Evolutionary conservation across 768 basidiomycete species (phyloP).

Genomic region (Scleroderma bovista): DNA sequence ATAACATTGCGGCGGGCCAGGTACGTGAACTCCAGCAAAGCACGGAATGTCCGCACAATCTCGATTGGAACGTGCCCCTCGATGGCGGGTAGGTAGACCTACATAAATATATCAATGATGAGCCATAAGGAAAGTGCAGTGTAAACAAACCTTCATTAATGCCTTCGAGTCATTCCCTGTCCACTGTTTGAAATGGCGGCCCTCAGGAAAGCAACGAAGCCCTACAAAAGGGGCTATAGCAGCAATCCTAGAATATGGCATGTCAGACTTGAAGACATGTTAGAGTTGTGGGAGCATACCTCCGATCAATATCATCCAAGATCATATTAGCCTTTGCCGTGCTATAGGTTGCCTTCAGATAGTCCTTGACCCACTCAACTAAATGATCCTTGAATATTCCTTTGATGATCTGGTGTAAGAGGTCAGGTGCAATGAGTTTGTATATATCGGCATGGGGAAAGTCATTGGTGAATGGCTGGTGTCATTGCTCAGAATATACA

Average conservation of each 20-base stretch:
- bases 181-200: conserved; percentile 30
- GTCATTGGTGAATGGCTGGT: conserved; percentile 29
- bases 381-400: conserved; percentile 39
- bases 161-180: conserved; percentile 35
- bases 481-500: not conserved
- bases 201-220: conserved; percentile 20
- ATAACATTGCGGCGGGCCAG: conserved; percentile 9
- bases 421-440: conserved; percentile 2
- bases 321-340: conserved; percentile 19
- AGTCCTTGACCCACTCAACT: conserved; percentile 31
- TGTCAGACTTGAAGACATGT: not conserved
- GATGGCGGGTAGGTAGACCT: conserved; percentile 22
- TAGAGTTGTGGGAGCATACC: conserved; percentile 16
- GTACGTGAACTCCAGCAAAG: conserved; percentile 26
- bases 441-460: conserved; percentile 25
- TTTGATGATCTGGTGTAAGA: conserved; percentile 35
- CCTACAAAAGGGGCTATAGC: conserved; percentile 11
- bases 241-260: conserved; percentile 8
- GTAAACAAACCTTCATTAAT: conserved; percentile 30
- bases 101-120: not conserved
- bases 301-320: conserved; percentile 30
- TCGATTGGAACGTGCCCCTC: conserved; percentile 15
- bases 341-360: conserved; percentile 17
- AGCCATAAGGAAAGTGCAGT: not conserved
- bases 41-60: conserved; percentile 12